Conservation (phyloP, 1,284 basidiomycete species). For the Ustilago esculenta region DNA sequence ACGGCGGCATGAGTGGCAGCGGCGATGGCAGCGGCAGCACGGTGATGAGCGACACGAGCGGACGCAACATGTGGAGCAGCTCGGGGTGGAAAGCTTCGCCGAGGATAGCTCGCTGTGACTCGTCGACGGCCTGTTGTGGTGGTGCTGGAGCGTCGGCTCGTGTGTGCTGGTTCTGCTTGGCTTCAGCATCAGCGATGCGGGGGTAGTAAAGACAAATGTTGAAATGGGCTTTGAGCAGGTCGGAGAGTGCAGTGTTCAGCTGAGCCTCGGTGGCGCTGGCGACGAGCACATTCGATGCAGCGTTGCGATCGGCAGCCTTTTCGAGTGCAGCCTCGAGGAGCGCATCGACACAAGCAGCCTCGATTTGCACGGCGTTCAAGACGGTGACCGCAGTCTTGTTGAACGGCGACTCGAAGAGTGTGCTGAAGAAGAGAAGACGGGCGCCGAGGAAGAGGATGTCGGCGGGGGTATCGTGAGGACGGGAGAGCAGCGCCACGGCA, state of each 20-base stretch:
- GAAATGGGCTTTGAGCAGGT: conserved; percentile 59
- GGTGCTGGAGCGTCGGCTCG: not conserved
- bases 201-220: conserved; percentile 62
- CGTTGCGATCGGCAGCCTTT: conserved; percentile 9
- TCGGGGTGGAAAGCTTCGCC: conserved; percentile 46
- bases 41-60: conserved; percentile 43
- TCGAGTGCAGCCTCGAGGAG: conserved; percentile 23
- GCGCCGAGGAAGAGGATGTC: conserved; percentile 55
- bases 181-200: conserved; percentile 31
- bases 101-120: conserved; percentile 8
- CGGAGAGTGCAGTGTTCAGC: conserved; percentile 44
- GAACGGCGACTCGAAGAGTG: conserved; percentile 58
- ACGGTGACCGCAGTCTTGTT: conserved; percentile 50
- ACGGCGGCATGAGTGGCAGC: conserved; percentile 47
- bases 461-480: conserved; percentile 34
- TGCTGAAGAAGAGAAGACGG: conserved; percentile 58
- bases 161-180: conserved; percentile 16
- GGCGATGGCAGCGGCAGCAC: conserved; percentile 22
- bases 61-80: conserved; percentile 44
- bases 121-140: not conserved
- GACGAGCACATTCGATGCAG: conserved; percentile 10
- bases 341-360: conserved; percentile 29
- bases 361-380: conserved; percentile 28
- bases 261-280: conserved; percentile 38
- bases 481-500: conserved; percentile 33